Percentiles rank a stretch among this genome's conserved stretches.
phyloP scores from a whole-genome alignment of 2,329 filamentous ascomycete species.

The Daldinia eschscholtzii region DNA sequence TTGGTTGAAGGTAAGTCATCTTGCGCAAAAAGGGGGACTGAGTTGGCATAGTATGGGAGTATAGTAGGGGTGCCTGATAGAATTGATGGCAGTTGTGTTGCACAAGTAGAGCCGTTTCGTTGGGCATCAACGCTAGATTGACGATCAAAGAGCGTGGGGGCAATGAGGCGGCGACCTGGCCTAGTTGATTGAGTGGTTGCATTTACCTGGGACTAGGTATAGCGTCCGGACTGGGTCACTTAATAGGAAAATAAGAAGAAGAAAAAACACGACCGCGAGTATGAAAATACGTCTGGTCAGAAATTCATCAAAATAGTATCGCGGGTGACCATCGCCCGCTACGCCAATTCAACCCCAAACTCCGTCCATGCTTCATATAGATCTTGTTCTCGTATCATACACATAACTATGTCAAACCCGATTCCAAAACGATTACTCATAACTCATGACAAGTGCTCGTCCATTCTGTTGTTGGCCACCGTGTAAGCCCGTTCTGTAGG shows the following conservation, averaged over 20 bases:
- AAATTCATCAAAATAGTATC: constrained; percentile 31
- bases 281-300: constrained; percentile 21
- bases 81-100: constrained; percentile 24
- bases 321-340: constrained; percentile 20
- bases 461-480: constrained; percentile 29
- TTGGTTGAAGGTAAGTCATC: constrained; percentile 35
- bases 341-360: constrained; percentile 35
- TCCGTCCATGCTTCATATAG: constrained; percentile 35
- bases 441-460: constrained; percentile 24
- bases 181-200: constrained; percentile 26
- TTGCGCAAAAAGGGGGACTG: constrained; percentile 34
- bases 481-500: constrained; percentile 37
- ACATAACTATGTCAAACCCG: constrained; percentile 29
- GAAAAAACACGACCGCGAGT: constrained; percentile 24
- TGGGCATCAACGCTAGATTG: constrained; percentile 42
- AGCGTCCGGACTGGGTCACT: constrained; percentile 18
- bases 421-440: constrained; percentile 19
- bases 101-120: constrained; percentile 29
- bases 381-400: constrained; percentile 35
- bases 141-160: constrained; percentile 36
- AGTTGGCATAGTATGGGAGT: constrained; percentile 39
- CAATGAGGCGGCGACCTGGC: constrained; percentile 27
- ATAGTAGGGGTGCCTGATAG: constrained; percentile 33
- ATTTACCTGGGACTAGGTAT: constrained; percentile 27
- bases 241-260: background rate